A percentile compares a stretch with the other conserved stretches of the same genome.
Conservation (phyloP, 106 monocot genomes). For the Hemerocallis citrina region DNA sequence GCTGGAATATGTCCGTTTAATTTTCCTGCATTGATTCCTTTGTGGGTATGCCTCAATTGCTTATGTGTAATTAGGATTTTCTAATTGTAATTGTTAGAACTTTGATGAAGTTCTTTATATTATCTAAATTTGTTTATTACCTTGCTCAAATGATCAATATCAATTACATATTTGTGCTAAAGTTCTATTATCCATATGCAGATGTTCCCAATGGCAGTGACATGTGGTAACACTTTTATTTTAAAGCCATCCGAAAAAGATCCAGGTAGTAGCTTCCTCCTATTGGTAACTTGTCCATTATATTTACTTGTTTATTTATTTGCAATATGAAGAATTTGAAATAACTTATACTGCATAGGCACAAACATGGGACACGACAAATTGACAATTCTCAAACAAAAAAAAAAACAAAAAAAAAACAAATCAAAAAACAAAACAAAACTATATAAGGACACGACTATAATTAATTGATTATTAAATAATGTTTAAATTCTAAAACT, state of each 20-base stretch:
- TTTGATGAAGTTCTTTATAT: no score
- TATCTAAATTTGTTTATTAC: no score
- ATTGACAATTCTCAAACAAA: no score
- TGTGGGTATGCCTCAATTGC: conserved; percentile 67
- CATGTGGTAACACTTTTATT: conserved; percentile 93
- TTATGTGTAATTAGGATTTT: no score
- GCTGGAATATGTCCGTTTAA: conserved; percentile 99
- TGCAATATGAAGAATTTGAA: background rate
- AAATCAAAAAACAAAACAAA: no score
- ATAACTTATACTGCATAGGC: background rate
- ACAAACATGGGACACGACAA: no score
- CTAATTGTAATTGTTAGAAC: no score
- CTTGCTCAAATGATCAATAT: no score
- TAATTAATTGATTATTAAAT: no score
- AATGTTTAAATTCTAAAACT: no score
- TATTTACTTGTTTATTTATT: background rate
- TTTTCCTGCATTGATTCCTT: conserved; percentile 98
- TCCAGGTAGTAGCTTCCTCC: conserved; percentile 51
- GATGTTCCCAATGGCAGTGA: conserved; percentile 98
- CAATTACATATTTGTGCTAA: background rate
- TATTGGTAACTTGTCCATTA: background rate
- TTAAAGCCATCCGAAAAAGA: conserved; percentile 99
- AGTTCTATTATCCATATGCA: conserved; percentile 20
- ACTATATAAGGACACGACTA: no score
- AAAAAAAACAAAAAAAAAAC: no score